Conservation (phyloP, 2,329 filamentous ascomycete species). For the Aspergillus puulaauensis region DNA sequence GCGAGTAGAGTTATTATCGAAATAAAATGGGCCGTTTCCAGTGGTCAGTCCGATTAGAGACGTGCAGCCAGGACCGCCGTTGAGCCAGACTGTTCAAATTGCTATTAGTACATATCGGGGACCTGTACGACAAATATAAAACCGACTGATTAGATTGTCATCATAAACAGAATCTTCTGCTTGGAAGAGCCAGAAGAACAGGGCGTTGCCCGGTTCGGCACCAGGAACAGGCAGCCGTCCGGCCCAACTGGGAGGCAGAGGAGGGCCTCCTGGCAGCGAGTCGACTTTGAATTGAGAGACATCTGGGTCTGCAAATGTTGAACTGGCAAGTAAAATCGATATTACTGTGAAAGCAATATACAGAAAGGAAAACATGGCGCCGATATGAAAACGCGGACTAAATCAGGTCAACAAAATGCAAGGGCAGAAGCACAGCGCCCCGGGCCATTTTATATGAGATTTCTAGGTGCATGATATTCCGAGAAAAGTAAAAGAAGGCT, state of each 20-base stretch:
- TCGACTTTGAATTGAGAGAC: constrained; percentile 28
- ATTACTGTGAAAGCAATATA: constrained; percentile 19
- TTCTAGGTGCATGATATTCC: constrained; percentile 5
- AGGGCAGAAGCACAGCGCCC: neutral
- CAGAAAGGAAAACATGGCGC: constrained; percentile 21
- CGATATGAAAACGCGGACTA: constrained; percentile 4
- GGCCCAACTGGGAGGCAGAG: constrained; percentile 35
- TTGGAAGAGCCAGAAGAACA: constrained; percentile 41
- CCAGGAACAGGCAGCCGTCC: constrained; percentile 33
- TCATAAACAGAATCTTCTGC: constrained; percentile 29
- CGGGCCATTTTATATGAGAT: neutral
- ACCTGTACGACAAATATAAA: neutral
- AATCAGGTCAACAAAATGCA: neutral
- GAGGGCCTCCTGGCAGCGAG: constrained; percentile 28
- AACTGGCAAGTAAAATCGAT: constrained; percentile 8
- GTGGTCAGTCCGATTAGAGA: constrained; percentile 31
- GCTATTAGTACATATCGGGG: constrained; percentile 20
- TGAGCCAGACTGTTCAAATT: constrained; percentile 34
- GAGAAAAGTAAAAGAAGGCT: neutral
- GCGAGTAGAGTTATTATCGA: constrained; percentile 21
- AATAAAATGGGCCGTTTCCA: constrained; percentile 15
- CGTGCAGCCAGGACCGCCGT: constrained; percentile 38
- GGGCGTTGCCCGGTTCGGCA: constrained; percentile 25
- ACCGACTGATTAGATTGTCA: constrained; percentile 36
- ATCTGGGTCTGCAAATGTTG: neutral